phyloP scores from a whole-genome alignment of 257 asterid genomes.

The Solanum paucissectum region DNA sequence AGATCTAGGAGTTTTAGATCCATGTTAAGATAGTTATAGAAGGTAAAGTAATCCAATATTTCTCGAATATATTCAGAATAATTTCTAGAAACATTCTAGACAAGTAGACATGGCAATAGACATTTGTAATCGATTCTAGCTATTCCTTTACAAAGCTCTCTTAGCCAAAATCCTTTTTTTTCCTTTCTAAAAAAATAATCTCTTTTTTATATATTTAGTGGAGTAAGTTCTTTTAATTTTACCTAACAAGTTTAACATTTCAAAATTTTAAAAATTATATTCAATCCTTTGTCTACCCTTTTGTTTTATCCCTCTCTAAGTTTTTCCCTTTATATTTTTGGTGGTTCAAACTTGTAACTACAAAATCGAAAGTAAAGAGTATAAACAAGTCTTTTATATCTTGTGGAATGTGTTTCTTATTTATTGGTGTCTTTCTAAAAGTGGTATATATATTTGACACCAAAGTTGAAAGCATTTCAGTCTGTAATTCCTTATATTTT shows the following conservation, averaged over 20 bases:
- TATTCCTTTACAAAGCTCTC: background rate
- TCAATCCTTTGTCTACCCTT: background rate
- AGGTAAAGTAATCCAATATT: too few relatives aligned
- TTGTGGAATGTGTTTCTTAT: background rate
- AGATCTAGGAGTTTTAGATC: background rate
- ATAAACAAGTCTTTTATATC: background rate
- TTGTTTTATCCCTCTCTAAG: background rate
- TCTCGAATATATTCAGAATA: too few relatives aligned
- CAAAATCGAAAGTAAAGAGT: rapidly evolving
- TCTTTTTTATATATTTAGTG: too few relatives aligned
- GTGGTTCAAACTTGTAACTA: rapidly evolving
- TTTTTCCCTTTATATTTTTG: background rate
- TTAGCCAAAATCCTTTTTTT: too few relatives aligned
- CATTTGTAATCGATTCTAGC: too few relatives aligned
- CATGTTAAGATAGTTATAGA: background rate
- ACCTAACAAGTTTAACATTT: background rate
- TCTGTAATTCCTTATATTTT: background rate
- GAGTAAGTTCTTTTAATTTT: background rate
- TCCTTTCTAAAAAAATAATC: background rate
- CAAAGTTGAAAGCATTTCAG: background rate
- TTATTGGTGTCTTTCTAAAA: background rate
- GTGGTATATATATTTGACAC: background rate
- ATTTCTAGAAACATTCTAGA: too few relatives aligned
- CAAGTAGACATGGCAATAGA: too few relatives aligned
- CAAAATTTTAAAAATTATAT: background rate